phyloP scores from a whole-genome alignment of 306 rosid genomes.

The Hippophae gyantsensis region DNA sequence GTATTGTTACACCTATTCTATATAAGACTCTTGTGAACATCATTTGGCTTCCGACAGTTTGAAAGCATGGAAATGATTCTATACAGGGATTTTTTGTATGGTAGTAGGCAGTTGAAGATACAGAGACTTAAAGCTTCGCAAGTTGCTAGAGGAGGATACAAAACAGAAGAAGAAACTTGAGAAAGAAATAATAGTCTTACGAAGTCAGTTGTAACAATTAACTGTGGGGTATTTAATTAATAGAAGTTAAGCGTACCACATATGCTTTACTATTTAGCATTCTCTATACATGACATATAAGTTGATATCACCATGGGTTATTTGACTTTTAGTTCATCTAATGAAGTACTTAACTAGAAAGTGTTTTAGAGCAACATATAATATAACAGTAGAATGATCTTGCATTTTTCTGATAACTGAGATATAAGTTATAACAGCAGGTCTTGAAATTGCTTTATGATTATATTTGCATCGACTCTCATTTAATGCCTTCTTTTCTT shows the following conservation, averaged over 20 bases:
- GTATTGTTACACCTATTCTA: conserved; percentile 29
- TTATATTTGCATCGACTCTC: too few species aligned
- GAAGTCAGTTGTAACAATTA: conserved; percentile 74
- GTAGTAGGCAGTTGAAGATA: conserved; percentile 58
- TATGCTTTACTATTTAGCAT: not conserved
- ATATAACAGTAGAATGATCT: conserved; percentile 3
- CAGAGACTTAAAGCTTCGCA: conserved; percentile 48
- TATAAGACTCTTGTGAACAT: not conserved
- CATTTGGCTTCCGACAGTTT: conserved; percentile 1
- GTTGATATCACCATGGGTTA: conserved; percentile 2
- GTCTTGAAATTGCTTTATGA: conserved; percentile 3
- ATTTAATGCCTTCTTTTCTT: conserved; percentile 9
- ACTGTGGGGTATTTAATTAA: conserved; percentile 54
- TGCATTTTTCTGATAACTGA: conserved; percentile 7
- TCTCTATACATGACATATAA: not conserved
- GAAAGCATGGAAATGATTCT: conserved; percentile 19
- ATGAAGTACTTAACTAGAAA: not conserved
- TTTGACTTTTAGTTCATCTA: conserved; percentile 1
- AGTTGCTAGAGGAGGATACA: conserved; percentile 63
- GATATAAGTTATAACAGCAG: conserved; percentile 9
- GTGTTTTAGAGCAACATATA: not conserved
- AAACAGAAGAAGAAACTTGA: conserved; percentile 67
- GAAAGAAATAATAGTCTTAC: conserved; percentile 74
- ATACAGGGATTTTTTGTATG: conserved; percentile 24
- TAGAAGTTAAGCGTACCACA: conserved; percentile 2